phyloP scores from a whole-genome alignment of 2,329 filamentous ascomycete genomes.

The Cephalotrichum gorgonifer region DNA sequence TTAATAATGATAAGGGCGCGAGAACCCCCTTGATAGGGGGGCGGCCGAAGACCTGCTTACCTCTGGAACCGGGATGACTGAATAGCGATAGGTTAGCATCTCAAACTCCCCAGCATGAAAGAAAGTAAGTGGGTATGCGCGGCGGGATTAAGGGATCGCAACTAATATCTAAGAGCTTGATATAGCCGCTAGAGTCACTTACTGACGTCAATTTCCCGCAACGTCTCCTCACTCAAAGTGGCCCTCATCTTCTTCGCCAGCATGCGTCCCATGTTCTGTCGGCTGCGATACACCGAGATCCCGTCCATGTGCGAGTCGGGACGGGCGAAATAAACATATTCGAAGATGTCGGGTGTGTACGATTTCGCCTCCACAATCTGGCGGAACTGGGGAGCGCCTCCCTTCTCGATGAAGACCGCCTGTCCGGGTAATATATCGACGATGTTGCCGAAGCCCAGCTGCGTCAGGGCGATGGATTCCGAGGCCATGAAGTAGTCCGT shows the following conservation, averaged over 20 bases:
- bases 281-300: slow-evolving; percentile 74
- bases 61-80: slow-evolving; percentile 62
- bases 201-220: slow-evolving; percentile 65
- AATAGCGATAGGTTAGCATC: slow-evolving; percentile 7
- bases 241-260: slow-evolving; percentile 63
- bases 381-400: slow-evolving; percentile 59
- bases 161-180: too few species aligned
- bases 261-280: slow-evolving; percentile 78
- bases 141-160: too few species aligned
- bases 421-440: slow-evolving; percentile 72
- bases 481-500: slow-evolving; percentile 88
- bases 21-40: too few species aligned
- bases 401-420: slow-evolving; percentile 78
- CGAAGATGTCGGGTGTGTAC: slow-evolving; percentile 75
- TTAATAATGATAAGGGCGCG: slow-evolving; percentile 1
- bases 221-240: slow-evolving; percentile 55
- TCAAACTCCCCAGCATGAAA: background rate
- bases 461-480: slow-evolving; percentile 72
- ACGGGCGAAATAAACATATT: slow-evolving; percentile 79
- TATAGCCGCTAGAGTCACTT: too few species aligned
- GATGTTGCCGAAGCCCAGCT: slow-evolving; percentile 70
- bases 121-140: background rate
- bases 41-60: slow-evolving; percentile 9
- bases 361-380: slow-evolving; percentile 59
- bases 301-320: slow-evolving; percentile 78